Conservation (phyloP, 1,284 basidiomycete genomes). For the Trichosporon coremiiforme region DNA sequence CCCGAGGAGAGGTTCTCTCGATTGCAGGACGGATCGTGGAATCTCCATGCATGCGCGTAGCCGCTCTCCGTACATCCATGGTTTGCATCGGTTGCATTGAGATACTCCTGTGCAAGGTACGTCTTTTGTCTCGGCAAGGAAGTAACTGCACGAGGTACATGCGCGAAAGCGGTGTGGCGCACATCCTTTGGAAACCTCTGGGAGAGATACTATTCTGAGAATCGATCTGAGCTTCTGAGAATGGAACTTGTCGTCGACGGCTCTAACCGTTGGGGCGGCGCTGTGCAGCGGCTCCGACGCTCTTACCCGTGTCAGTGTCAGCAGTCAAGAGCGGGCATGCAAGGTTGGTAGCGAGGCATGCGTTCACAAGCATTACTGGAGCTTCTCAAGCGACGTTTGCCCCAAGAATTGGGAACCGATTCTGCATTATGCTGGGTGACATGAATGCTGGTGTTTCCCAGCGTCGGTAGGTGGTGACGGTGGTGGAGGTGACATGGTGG, state of each 20-base stretch:
- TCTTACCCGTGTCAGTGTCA: neutral
- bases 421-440: neutral
- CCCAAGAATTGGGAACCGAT: neutral
- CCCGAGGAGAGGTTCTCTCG: neutral
- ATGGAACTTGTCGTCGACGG: neutral
- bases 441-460: conserved; percentile 1
- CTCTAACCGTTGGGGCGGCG: too few species aligned
- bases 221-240: neutral
- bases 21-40: neutral
- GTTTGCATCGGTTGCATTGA: neutral
- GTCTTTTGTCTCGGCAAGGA: neutral
- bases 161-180: neutral
- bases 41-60: neutral
- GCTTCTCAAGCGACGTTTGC: neutral
- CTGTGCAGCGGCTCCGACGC: too few species aligned
- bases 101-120: neutral
- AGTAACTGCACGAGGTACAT: neutral
- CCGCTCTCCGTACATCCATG: neutral
- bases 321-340: neutral
- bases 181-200: neutral
- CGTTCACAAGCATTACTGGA: neutral
- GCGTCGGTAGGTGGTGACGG: neutral
- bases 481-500: neutral
- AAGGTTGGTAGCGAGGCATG: conserved; percentile 4
- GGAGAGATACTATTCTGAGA: neutral